Evolutionary conservation across 352 stramenopile species (phyloP).

Genomic region (Phytophthora boehmeriae): DNA sequence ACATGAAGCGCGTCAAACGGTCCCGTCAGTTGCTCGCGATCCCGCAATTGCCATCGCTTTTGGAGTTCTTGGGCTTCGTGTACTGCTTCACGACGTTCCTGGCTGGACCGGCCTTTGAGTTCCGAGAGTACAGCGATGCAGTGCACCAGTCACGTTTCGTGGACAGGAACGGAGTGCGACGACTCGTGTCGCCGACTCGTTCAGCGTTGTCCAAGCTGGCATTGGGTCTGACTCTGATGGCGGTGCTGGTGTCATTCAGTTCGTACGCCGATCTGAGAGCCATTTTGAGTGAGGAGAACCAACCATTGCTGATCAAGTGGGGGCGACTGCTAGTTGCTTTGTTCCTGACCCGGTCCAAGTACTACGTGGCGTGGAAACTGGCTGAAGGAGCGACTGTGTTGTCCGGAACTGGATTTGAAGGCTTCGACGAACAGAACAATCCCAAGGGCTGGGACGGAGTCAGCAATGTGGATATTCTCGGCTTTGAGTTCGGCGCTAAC

Average conservation of each 20-base stretch:
- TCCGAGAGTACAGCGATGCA: slow-evolving; percentile 90
- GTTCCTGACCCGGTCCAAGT: slow-evolving; percentile 93
- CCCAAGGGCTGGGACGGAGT: slow-evolving; percentile 92
- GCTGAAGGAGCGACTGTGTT: slow-evolving; percentile 83
- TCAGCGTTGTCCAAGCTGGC: slow-evolving; percentile 60
- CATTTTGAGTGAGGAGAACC: slow-evolving; percentile 32
- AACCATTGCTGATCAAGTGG: slow-evolving; percentile 73
- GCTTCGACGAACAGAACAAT: slow-evolving; percentile 88
- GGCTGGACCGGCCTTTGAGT: slow-evolving; percentile 95
- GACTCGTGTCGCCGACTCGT: slow-evolving; percentile 33
- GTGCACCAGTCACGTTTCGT: slow-evolving; percentile 60
- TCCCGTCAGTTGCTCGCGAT: slow-evolving; percentile 62
- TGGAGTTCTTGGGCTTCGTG: slow-evolving; percentile 97
- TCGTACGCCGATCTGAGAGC: slow-evolving; percentile 32
- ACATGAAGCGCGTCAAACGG: slow-evolving; percentile 38
- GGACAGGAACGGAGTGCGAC: slow-evolving; percentile 35
- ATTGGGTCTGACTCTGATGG: slow-evolving; percentile 62
- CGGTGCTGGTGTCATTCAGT: slow-evolving; percentile 42
- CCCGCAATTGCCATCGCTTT: slow-evolving; percentile 79
- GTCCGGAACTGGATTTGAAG: slow-evolving; percentile 92
- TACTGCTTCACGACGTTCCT: slow-evolving; percentile 97
- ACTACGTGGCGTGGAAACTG: slow-evolving; percentile 97
- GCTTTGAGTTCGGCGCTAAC: slow-evolving; percentile 94
- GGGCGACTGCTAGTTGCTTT: slow-evolving; percentile 85
- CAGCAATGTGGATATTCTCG: slow-evolving; percentile 96